These are phyloP conservation scores for Hypoxylon trugodes DNA, from an alignment of 495 filamentous ascomycete species.

Conservation along the genomic window DNA sequence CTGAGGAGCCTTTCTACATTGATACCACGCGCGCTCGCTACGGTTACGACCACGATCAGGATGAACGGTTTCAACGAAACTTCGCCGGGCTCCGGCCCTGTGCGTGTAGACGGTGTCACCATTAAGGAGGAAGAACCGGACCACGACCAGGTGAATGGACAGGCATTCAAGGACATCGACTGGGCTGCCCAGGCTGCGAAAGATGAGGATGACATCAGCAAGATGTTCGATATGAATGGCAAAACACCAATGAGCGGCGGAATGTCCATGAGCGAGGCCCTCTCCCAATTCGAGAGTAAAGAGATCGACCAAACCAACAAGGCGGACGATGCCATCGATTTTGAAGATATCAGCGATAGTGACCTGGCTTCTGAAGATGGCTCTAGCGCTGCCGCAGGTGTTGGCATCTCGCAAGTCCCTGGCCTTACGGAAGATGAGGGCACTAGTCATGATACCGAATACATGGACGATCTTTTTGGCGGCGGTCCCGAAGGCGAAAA, in stretches of 20 bases:
- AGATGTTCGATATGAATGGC: constrained; percentile 29
- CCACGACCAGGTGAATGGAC: constrained; percentile 23
- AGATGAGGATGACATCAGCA: constrained; percentile 40
- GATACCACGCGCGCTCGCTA: neutral
- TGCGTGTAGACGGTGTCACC: constrained; percentile 18
- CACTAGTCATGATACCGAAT: constrained; percentile 54
- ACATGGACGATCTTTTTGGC: constrained; percentile 59
- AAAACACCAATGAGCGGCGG: constrained; percentile 9
- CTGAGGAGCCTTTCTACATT: neutral
- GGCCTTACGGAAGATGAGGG: constrained; percentile 58
- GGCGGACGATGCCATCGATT: constrained; percentile 69
- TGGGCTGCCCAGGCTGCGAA: constrained; percentile 42
- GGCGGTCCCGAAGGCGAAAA: constrained; percentile 47
- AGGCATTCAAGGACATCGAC: constrained; percentile 34
- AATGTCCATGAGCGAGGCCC: constrained; percentile 18
- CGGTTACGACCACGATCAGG: too few species aligned
- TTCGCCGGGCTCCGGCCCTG: constrained; percentile 8
- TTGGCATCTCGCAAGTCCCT: constrained; percentile 50
- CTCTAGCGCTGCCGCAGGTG: constrained; percentile 47
- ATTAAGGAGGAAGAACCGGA: constrained; percentile 44
- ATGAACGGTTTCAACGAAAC: constrained; percentile 6
- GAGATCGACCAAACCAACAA: constrained; percentile 35
- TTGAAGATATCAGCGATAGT: constrained; percentile 78
- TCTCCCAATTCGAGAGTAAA: constrained; percentile 17
- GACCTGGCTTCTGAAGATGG: constrained; percentile 59